A percentile compares a stretch with the other conserved stretches of the same genome.
phyloP scores from a whole-genome alignment of 2,329 filamentous ascomycete species.

The Dactylellina parvicollis region DNA sequence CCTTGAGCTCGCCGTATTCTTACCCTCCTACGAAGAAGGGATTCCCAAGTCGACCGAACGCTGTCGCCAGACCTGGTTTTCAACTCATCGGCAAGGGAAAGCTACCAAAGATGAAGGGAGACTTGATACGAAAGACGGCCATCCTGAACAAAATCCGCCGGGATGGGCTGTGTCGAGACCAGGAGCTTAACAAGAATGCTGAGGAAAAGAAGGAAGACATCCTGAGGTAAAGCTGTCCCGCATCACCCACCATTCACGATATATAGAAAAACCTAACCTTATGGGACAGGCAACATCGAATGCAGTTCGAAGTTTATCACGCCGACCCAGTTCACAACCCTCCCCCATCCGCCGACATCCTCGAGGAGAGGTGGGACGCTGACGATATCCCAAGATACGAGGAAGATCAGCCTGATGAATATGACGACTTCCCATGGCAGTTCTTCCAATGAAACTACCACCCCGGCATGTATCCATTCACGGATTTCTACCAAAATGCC shows the following conservation, averaged over 20 bases:
- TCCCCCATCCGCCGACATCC: slow-evolving; percentile 50
- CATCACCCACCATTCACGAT: neutral
- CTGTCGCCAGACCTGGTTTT: slow-evolving; percentile 33
- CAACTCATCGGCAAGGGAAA: slow-evolving; percentile 46
- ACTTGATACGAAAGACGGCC: slow-evolving; percentile 71
- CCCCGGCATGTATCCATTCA: neutral
- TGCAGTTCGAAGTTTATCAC: slow-evolving; percentile 50
- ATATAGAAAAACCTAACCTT: slow-evolving; percentile 22
- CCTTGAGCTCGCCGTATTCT: slow-evolving; percentile 44
- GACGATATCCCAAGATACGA: slow-evolving; percentile 52
- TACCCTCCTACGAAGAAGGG: slow-evolving; percentile 50
- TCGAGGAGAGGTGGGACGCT: slow-evolving; percentile 51
- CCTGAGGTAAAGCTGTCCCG: slow-evolving; percentile 17
- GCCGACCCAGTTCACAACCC: slow-evolving; percentile 51
- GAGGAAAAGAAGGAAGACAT: slow-evolving; percentile 53
- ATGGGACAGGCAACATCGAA: slow-evolving; percentile 40
- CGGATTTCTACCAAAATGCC: slow-evolving; percentile 3
- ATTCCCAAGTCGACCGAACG: slow-evolving; percentile 34
- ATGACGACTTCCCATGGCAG: slow-evolving; percentile 50
- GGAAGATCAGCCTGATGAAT: slow-evolving; percentile 45
- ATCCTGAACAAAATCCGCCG: slow-evolving; percentile 68
- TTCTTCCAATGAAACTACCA: slow-evolving; percentile 41
- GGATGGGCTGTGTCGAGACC: slow-evolving; percentile 55
- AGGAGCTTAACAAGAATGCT: slow-evolving; percentile 43
- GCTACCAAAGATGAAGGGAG: slow-evolving; percentile 59